phyloP scores from a whole-genome alignment of 257 asterid genomes.

The Fraxinus excelsior region DNA sequence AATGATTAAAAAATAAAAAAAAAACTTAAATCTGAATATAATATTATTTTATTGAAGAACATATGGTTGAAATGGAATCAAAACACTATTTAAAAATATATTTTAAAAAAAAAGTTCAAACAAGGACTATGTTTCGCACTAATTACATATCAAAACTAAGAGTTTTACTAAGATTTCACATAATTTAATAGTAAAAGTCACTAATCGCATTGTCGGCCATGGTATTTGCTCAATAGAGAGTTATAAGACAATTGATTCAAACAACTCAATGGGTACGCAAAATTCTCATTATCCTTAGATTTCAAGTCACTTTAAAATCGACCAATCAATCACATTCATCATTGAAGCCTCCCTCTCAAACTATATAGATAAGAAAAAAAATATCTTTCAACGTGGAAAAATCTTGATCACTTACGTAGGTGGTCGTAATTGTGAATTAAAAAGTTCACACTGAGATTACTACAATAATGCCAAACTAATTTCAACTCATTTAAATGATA shows the following conservation, averaged over 20 bases:
- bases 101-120: too few species aligned
- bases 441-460: background rate
- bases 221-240: background rate
- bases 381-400: constrained; percentile 20
- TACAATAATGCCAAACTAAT: background rate
- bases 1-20: too few species aligned
- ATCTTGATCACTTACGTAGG: background rate
- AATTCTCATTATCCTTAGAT: background rate
- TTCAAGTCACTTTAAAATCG: constrained; percentile 25
- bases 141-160: too few species aligned
- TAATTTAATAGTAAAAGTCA: too few species aligned
- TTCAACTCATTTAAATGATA: too few species aligned
- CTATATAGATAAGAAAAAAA: constrained; percentile 14
- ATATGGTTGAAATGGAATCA: too few species aligned
- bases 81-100: too few species aligned
- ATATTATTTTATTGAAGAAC: too few species aligned
- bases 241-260: background rate
- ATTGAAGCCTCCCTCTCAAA: constrained; percentile 20
- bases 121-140: too few species aligned
- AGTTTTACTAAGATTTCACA: background rate
- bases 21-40: too few species aligned
- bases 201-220: background rate
- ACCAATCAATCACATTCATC: constrained; percentile 1
- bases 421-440: background rate
- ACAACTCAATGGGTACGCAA: background rate